A percentile compares a stretch with the other conserved stretches of the same genome.
These are phyloP conservation scores for Rutidosis leptorrhynchoides DNA, from an alignment of 129 eudicot genomes.

Conservation along the genomic window DNA sequence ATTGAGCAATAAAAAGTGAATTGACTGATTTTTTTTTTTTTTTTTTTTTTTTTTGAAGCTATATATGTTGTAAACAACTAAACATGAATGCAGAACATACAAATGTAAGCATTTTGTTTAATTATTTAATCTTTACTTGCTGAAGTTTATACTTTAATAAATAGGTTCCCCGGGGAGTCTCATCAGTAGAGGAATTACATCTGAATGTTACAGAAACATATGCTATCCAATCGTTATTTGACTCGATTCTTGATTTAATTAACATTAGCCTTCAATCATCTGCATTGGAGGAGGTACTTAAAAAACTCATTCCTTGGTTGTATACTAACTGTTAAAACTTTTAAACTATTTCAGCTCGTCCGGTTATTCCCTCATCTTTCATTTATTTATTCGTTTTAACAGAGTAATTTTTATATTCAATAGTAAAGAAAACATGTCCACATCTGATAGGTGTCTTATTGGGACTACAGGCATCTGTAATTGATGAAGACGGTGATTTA, in stretches of 20 bases:
- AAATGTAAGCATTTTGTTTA: neutral
- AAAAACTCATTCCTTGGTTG: neutral
- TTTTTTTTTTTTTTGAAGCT: too few relatives aligned
- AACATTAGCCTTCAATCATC: constrained; percentile 23
- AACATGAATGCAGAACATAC: neutral
- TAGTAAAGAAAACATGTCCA: constrained; percentile 4
- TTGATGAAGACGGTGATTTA: constrained; percentile 34
- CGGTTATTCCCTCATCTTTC: constrained; percentile 2
- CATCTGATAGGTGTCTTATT: constrained; percentile 28
- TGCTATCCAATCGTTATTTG: constrained; percentile 23
- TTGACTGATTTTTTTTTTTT: too few relatives aligned
- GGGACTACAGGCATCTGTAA: constrained; percentile 31
- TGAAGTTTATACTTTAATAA: too few relatives aligned
- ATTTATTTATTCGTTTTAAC: neutral
- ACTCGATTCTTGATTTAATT: constrained; percentile 24
- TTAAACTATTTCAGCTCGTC: neutral
- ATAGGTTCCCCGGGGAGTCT: constrained; percentile 33
- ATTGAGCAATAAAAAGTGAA: too few relatives aligned
- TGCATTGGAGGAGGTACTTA: constrained; percentile 23
- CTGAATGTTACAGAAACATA: constrained; percentile 26
- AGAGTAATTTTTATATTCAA: neutral
- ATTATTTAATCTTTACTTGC: neutral
- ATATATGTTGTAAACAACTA: too few relatives aligned
- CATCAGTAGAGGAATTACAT: constrained; percentile 26
- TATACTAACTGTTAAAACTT: neutral